Evolutionary conservation across 2,329 filamentous ascomycete genomes (phyloP).

Genomic region (Neofusicoccum sp.): DNA sequence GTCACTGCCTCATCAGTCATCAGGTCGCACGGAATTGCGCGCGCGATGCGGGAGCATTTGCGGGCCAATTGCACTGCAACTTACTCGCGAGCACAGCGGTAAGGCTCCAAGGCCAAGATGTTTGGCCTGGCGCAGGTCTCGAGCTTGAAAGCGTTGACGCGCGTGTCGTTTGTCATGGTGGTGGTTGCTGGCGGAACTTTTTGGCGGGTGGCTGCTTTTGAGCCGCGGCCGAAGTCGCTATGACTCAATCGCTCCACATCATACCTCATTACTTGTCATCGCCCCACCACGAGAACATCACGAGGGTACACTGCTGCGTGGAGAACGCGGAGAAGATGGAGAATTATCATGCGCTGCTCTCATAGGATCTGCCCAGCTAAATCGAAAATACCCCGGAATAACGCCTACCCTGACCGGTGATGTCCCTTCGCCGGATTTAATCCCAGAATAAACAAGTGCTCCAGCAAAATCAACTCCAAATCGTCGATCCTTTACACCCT

Average conservation of each 20-base stretch:
- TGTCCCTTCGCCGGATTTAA: no score
- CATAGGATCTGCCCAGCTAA: not conserved
- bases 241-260: constrained; percentile 20
- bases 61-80: constrained; percentile 29
- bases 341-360: not conserved
- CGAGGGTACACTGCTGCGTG: not conserved
- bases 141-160: constrained; percentile 47
- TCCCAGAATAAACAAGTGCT: not conserved
- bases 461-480: not conserved
- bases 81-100: constrained; percentile 58
- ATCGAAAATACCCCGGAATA: constrained; percentile 1
- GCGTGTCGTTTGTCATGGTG: constrained; percentile 17
- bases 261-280: constrained; percentile 3
- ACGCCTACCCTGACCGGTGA: not conserved
- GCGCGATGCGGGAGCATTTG: constrained; percentile 3
- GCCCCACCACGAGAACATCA: constrained; percentile 14
- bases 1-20: constrained; percentile 63
- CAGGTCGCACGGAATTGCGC: constrained; percentile 25
- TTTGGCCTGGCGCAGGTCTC: constrained; percentile 55
- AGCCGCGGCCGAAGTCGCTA: constrained; percentile 20
- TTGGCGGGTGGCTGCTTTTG: constrained; percentile 13
- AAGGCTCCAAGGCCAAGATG: constrained; percentile 56
- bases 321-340: constrained; percentile 12
- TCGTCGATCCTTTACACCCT: not conserved
- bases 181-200: constrained; percentile 1